Evolutionary conservation across 305 asterid genomes (phyloP), one percentile per base, ranked within the genome.

Genomic region (Petunia hybrid): DNA sequence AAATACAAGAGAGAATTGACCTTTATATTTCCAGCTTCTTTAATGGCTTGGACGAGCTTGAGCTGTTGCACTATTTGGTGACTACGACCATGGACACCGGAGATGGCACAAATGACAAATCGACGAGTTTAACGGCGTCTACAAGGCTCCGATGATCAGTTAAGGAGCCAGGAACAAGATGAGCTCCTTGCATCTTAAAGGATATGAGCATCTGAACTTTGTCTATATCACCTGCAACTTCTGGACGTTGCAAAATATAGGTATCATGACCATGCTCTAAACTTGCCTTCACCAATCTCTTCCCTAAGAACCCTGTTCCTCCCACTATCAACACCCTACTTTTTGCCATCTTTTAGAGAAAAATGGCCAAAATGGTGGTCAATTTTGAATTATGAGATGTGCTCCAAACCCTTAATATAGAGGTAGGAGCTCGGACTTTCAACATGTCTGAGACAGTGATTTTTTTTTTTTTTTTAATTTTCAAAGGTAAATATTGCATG

Each of bases 11-110:
- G 31, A 22, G 31, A 22, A 22, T 22, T 22, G 31, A 89, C 93
- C 91, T 88, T 91, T 13, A 91, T 84, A 83, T 91, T 91, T 83
- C 90, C 93, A 56, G 93, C 93, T 62, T 91, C 91, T 81, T 89
- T 88, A 75, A 91, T 91, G 80, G 93, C 93, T 12, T 81, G 48
- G 35, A 91, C 89, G 45, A 91, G 91, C 39, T 85, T 86, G 55
- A 90, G 85, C 84, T 91, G 95, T 22, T 87, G 90, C 86, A 87
- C 14, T 66, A 89, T 86, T 36, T 61, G 84, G 73, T 88, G 87
- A 75, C 86, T 87, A 38, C 92, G 83, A 59, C 83, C 62, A 59
- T 87, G 89, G 7, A 88, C 91, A 1, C 91, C 95, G 46, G 95
- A 87, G 38, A 91, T 45, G 1, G 93, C 91, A 43, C 85, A 86